Evolutionary conservation across 2,329 filamentous ascomycete genomes (phyloP), one percentile per base, ranked within the genome.

Genomic region (Dactylonectria estremocensis): DNA sequence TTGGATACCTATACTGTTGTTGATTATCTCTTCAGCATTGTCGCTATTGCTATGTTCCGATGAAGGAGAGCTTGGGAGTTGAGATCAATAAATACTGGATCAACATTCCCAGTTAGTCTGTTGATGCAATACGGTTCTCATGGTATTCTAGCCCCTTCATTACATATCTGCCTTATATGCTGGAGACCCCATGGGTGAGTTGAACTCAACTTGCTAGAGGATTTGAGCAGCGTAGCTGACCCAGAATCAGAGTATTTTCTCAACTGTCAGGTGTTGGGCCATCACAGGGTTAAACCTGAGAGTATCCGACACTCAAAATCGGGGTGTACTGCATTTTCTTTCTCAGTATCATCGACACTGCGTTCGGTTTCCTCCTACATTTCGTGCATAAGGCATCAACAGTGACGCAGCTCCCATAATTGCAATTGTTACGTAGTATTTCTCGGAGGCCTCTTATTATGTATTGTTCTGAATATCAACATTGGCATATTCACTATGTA

Each of bases 311-410:
- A 7, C 54, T 71, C 1, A 71, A 71, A 13, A 16, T 73, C 1
- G 60, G 72, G 10, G 52, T 74, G 16, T 73, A 66, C 8, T 59
- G 55, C 4, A 63, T 71, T 10, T 74, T 74, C 11, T 60, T 71
- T 2, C 52, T 74, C 0, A 72, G 72, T 0, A 10, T 73, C 0
- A 56, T 74, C 16, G 71, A 74, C 4, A 69, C 74, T 9, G 64
- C 64, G 3, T 67, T 73, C 18, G 67, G 69, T 0, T 40, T 74
- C 14, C 63, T 71, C 2, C 69, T n/a, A n/a, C 72, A 2, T 71
- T 71, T n/a, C 20, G 71, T 6, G 61, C 62, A 9, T 54, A 73
- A 70, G 18, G 50, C 64, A 5, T 57, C 58, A 7, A 9, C 2
- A 65, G 67, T 0, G 45, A 57, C 3, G 68, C 68, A 8, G n/a